Conservation (phyloP, 305 asterid genomes). For the Fraxinus velutina region DNA sequence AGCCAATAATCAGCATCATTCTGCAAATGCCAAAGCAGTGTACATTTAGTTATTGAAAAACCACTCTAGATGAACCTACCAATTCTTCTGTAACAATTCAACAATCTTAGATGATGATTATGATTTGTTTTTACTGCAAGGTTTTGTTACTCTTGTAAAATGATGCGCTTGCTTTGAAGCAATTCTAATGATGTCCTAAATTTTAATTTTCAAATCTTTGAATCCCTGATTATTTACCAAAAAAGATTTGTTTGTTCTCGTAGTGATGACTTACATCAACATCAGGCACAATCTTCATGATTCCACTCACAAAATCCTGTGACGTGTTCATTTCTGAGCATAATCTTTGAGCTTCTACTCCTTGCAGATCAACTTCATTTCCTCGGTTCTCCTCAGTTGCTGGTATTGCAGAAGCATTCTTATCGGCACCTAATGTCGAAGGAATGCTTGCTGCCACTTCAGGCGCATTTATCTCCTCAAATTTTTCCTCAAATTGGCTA, state of each 20-base stretch:
- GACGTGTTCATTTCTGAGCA: constrained; percentile 60
- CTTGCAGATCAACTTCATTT: constrained; percentile 40
- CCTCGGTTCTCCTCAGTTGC: constrained; percentile 35
- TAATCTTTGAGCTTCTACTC: constrained; percentile 49
- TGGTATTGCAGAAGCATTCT: constrained; percentile 38
- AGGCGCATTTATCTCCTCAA: constrained; percentile 68
- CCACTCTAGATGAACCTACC: neutral
- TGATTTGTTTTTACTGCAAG: neutral
- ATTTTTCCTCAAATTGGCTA: constrained; percentile 89
- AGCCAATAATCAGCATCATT: constrained; percentile 81
- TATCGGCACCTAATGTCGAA: constrained; percentile 45
- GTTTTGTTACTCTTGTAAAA: neutral
- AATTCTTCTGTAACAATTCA: neutral
- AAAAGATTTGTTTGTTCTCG: neutral
- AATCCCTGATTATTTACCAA: constrained; percentile 5
- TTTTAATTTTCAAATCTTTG: neutral
- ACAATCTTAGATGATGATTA: neutral
- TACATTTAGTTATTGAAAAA: neutral
- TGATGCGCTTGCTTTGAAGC: neutral
- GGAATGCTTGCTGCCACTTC: constrained; percentile 54
- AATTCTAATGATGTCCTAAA: neutral
- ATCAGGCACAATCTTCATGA: constrained; percentile 84
- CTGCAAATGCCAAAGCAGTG: constrained; percentile 38
- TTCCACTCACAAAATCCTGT: constrained; percentile 72
- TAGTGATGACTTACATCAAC: constrained; percentile 65